Evolutionary conservation across 148 eudicot genomes (phyloP).

Genomic region (Dianthus caryophyllus): DNA sequence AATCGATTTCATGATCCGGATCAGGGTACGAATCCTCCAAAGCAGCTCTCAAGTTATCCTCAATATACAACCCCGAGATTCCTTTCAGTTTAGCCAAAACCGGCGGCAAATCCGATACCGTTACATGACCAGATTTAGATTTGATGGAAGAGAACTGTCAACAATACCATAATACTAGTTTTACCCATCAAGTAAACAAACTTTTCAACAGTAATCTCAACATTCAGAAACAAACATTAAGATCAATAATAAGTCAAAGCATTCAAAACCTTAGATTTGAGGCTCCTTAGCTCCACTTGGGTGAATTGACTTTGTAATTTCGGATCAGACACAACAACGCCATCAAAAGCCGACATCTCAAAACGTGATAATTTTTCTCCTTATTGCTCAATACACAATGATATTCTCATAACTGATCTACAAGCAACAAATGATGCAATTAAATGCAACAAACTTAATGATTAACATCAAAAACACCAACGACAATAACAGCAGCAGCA

Average conservation of each 20-base stretch:
- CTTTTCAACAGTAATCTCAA: neutral
- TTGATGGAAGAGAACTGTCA: constrained; percentile 46
- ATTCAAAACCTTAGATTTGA: constrained; percentile 54
- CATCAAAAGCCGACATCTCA: constrained; percentile 59
- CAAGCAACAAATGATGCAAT: constrained; percentile 12
- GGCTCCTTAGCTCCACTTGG: constrained; percentile 76
- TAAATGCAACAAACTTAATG: neutral
- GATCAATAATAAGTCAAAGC: constrained; percentile 6
- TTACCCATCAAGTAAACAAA: constrained; percentile 14
- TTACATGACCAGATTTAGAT: constrained; percentile 45
- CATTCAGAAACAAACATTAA: neutral
- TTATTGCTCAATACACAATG: constrained; percentile 18
- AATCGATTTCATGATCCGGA: constrained; percentile 57
- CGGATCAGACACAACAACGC: constrained; percentile 78
- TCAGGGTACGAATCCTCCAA: constrained; percentile 58
- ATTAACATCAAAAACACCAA: neutral
- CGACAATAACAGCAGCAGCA: too few relatives aligned
- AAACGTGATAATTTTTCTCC: constrained; percentile 10
- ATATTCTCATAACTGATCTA: constrained; percentile 18
- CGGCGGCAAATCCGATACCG: constrained; percentile 58
- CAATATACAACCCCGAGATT: constrained; percentile 44
- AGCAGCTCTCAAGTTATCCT: constrained; percentile 49
- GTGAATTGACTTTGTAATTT: constrained; percentile 88
- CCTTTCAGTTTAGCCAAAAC: constrained; percentile 54
- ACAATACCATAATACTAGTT: constrained; percentile 12